Conservation (phyloP, 139 green algal genomes). For the Chlorella sp. region DNA sequence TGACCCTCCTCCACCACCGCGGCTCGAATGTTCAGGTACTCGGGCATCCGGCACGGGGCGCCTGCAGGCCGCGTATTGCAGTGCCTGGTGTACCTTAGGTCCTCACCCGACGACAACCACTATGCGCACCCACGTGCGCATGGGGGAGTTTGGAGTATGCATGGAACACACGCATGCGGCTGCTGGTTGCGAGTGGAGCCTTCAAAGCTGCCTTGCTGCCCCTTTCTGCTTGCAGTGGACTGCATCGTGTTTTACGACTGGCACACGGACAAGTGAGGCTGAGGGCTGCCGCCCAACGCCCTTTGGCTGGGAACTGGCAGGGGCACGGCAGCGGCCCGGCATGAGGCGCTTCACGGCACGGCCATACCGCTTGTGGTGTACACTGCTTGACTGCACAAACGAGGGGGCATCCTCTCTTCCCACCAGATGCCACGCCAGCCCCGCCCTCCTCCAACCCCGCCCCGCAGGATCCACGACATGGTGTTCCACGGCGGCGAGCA, state of each 20-base stretch:
- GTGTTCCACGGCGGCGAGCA: not conserved
- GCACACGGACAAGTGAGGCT: conserved; percentile 49
- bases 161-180: no score
- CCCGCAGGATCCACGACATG: conserved; percentile 31
- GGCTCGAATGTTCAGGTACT: conserved; percentile 4
- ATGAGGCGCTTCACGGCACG: no score
- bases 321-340: not conserved
- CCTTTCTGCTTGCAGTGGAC: conserved; percentile 47
- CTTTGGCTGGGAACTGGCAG: not conserved
- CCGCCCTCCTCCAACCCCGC: not conserved
- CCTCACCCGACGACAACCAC: conserved; percentile 47
- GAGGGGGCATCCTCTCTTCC: not conserved
- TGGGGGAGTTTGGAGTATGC: no score
- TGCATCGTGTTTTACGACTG: conserved; percentile 80
- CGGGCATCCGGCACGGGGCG: conserved; percentile 10
- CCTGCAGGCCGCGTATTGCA: conserved; percentile 52
- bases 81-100: conserved; percentile 77
- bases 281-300: not conserved
- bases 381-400: not conserved
- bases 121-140: conserved; percentile 72
- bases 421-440: not conserved
- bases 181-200: no score
- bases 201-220: not conserved
- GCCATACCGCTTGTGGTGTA: not conserved
- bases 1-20: no score